Conservation (phyloP, 371 early-diverging fungal genomes). For the Rhizopus sp. region DNA sequence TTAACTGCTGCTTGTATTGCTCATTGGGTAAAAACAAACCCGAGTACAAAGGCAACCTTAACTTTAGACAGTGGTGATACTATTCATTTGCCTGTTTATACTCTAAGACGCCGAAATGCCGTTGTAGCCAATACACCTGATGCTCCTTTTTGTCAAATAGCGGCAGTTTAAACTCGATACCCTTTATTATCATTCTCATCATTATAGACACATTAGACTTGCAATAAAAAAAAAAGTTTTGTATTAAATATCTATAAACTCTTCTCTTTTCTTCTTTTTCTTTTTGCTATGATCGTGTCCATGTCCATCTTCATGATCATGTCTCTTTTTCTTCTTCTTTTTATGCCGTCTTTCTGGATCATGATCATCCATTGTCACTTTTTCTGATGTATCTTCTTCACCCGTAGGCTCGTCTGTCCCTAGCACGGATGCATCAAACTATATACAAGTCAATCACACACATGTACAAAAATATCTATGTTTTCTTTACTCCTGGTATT, state of each 20-base stretch:
- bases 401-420: conserved; percentile 48
- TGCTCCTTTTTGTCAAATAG: conserved; percentile 27
- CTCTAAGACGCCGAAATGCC: conserved; percentile 45
- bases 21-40: conserved; percentile 30
- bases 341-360: conserved; percentile 59
- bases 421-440: conserved; percentile 63
- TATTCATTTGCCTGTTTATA: conserved; percentile 39
- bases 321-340: conserved; percentile 74
- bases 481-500: conserved; percentile 54
- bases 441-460: background rate
- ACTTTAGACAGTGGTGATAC: conserved; percentile 40
- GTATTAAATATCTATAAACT: conserved; percentile 2
- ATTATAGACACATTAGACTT: background rate
- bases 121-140: conserved; percentile 41
- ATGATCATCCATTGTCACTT: conserved; percentile 23
- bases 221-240: background rate
- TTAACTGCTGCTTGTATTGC: conserved; percentile 31
- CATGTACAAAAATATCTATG: background rate
- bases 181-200: background rate
- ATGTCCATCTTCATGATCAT: conserved; percentile 61
- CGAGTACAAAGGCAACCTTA: conserved; percentile 33
- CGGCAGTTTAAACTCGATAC: conserved; percentile 13
- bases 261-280: conserved; percentile 58
- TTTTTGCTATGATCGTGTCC: conserved; percentile 59
- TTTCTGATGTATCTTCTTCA: conserved; percentile 18